phyloP scores from a whole-genome alignment of 2,329 filamentous ascomycete genomes.

The Orbilia oligospora region DNA sequence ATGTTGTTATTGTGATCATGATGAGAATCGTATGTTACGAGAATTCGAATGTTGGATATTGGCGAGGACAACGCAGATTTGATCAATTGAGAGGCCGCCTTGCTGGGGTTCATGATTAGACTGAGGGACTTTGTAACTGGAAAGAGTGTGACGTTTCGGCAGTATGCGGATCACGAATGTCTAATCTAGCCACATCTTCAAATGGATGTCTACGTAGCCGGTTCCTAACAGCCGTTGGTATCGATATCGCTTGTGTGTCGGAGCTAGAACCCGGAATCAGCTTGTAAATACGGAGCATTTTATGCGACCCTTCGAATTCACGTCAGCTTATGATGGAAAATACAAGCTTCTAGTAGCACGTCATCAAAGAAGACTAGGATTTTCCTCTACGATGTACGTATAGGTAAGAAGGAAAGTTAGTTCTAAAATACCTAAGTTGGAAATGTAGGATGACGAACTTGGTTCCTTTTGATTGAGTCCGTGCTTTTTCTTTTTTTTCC shows the following conservation, averaged over 20 bases:
- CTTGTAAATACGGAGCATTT: not conserved
- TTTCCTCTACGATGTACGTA: no score
- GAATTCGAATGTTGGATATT: slow-evolving; percentile 1
- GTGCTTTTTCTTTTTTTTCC: not conserved
- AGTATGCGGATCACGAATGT: slow-evolving; percentile 4
- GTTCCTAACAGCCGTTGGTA: slow-evolving; percentile 27
- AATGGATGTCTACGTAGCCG: not conserved
- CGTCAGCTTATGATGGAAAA: no score
- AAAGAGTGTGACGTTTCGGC: not conserved
- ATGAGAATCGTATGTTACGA: not conserved
- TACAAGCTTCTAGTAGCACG: no score
- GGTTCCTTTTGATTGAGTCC: not conserved
- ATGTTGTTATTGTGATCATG: no score
- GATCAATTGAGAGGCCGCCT: no score
- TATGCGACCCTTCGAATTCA: not conserved
- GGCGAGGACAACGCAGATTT: not conserved
- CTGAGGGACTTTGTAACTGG: not conserved
- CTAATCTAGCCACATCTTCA: not conserved
- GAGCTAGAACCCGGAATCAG: not conserved
- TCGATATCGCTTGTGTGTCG: slow-evolving; percentile 22
- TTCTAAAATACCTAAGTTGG: not conserved
- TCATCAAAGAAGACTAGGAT: no score
- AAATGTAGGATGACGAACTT: not conserved
- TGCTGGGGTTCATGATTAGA: not conserved
- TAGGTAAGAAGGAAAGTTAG: no score